A percentile compares a stretch with the other conserved stretches of the same genome.
Evolutionary conservation across 345 rosid species (phyloP).

Genomic region (Lumnitzera racemosa): DNA sequence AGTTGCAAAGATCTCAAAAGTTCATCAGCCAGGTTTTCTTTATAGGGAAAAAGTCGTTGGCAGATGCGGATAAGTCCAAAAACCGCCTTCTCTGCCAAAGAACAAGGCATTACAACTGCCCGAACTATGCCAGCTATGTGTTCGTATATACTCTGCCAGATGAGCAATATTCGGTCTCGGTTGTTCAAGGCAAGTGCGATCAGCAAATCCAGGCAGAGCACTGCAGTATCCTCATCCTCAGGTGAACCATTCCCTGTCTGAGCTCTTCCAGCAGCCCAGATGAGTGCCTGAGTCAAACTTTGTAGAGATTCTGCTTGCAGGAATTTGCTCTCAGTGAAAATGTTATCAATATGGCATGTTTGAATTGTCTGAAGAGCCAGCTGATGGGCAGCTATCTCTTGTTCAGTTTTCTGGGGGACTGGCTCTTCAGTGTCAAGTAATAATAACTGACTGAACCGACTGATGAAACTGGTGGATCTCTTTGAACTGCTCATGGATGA

Average conservation of each 20-base stretch:
- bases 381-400: slow-evolving; percentile 98
- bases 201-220: slow-evolving; percentile 91
- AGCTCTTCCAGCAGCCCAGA: slow-evolving; percentile 96
- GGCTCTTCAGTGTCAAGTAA: slow-evolving; percentile 99
- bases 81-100: slow-evolving; percentile 89
- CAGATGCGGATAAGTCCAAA: slow-evolving; percentile 95
- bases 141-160: slow-evolving; percentile 97
- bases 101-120: slow-evolving; percentile 90
- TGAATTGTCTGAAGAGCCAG: slow-evolving; percentile 91
- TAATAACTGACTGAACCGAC: slow-evolving; percentile 96
- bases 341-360: slow-evolving; percentile 95
- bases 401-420: slow-evolving; percentile 91
- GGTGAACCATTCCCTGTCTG: slow-evolving; percentile 87
- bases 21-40: slow-evolving; percentile 97
- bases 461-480: slow-evolving; percentile 97
- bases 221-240: slow-evolving; percentile 99
- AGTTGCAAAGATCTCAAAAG: slow-evolving; percentile 95
- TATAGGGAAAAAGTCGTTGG: slow-evolving; percentile 93
- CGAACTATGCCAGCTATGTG: slow-evolving; percentile 95
- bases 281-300: slow-evolving; percentile 90
- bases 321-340: slow-evolving; percentile 94
- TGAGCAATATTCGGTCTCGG: slow-evolving; percentile 85
- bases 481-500: slow-evolving; percentile 83
- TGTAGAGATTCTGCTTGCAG: slow-evolving; percentile 88
- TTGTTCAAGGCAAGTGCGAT: slow-evolving; percentile 94